These are phyloP conservation scores for Sphagnum fallax DNA, from an alignment of 228 moss, liverwort and hornwort genomes.

Conservation along the genomic window DNA sequence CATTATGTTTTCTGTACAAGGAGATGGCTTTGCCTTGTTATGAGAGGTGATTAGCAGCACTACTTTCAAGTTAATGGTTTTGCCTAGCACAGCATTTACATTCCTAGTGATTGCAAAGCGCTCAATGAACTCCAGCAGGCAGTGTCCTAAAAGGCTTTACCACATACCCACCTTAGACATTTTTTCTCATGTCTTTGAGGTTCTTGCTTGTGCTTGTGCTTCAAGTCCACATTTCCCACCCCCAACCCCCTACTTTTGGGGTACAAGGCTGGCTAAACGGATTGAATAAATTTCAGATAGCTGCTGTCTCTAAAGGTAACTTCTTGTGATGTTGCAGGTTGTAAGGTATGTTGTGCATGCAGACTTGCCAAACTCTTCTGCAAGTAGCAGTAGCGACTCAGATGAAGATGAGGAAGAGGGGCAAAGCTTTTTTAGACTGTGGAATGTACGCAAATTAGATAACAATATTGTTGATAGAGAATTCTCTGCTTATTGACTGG, in stretches of 20 bases:
- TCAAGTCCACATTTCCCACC: background rate
- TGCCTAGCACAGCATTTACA: too few relatives aligned
- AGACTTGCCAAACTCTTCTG: conserved; percentile 25
- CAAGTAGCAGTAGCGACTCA: conserved; percentile 58
- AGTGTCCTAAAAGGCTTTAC: background rate
- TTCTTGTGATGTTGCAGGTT: conserved; percentile 43
- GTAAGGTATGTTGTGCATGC: conserved; percentile 42
- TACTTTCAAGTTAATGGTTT: background rate
- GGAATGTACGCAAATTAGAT: conserved; percentile 2
- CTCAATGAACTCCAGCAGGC: background rate
- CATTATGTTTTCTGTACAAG: background rate
- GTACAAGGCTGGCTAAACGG: too few relatives aligned
- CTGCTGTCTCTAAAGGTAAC: background rate
- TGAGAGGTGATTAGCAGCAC: too few relatives aligned
- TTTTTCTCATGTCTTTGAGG: background rate
- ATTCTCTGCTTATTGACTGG: too few relatives aligned
- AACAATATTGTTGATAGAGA: too few relatives aligned
- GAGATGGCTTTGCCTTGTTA: background rate
- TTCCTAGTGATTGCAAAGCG: too few relatives aligned
- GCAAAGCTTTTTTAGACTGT: conserved; percentile 11
- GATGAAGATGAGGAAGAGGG: conserved; percentile 17
- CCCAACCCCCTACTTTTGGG: background rate
- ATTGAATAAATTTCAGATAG: background rate
- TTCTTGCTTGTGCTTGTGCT: background rate
- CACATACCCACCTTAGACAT: background rate